Evolutionary conservation across 2,329 filamentous ascomycete species (phyloP), one percentile per base, ranked within the genome.

Genomic region (Zarea fungicola): DNA sequence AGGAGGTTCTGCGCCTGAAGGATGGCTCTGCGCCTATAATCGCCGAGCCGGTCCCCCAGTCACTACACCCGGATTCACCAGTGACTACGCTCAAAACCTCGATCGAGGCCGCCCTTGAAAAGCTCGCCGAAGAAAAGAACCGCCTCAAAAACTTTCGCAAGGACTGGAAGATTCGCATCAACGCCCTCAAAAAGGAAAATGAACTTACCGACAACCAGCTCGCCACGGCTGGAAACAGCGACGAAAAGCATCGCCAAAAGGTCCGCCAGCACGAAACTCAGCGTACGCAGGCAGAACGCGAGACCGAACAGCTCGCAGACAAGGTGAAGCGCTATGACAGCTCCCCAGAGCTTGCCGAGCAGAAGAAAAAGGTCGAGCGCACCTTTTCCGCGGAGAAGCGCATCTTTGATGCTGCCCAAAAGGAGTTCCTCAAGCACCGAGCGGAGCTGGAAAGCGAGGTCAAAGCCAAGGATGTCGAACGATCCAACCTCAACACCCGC

Each of bases 51-150:
- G 68, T 67, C 22, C 81, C 83, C 60, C 78, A 81, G 50, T 78
- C 80, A 16, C 76, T 86, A 28, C 81, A 85, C 42, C 86, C 87
- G 22, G 84, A 87, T 54, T 91, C 87, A 11, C 87, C 87, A 3
- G 83, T 81, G 9, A 88, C 85, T 9, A 91, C 87, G 2, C 74
- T 92, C 32, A 84, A 81, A 63, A 87, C 85, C 25, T 89, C 87
- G 2, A 89, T 91, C 57, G 80, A 80, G 40, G 80, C 84, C 10
- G 81, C 84, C 42, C 85, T 90, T 60, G 74, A 77, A 50, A 87
- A 85, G 63, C 73, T 90, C 26, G 72, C 78, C 21, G 85, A 90
- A 53, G 82, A 85, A 59, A 84, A 81, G 57, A 75, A 78, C 51
- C 79, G 80, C 45, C 77, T 88, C 57, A 89, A 87, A 69, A 77